Base-by-base conservation (phyloP, 768 basidiomycete genomes). In the Boletus subparvulus region DNA sequence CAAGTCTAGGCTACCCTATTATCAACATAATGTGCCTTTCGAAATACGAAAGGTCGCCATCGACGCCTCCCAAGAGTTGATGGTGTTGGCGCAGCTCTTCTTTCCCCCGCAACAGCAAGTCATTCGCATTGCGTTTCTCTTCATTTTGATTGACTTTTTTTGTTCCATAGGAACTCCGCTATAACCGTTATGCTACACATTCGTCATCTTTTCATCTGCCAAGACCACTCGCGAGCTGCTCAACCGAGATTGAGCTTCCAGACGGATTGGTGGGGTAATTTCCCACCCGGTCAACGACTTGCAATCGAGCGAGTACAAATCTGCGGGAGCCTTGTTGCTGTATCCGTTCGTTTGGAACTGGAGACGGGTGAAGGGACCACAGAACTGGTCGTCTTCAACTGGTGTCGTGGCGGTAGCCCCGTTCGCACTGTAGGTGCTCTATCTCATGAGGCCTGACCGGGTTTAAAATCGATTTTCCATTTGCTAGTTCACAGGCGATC, bases 161-260 rank as follows among this genome's bases (percentile, higher is more conserved):
- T 45, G 30, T 40, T 50, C 28, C 37, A n/a, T 60, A 72, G 70
- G 44, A 66, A 64, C 50, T 61, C 61, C 4, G 63, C 68, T 16
- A 69, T 69, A 50, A 55, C 51, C 16, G 60, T 65, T 58, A 54
- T 60, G 17, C 43, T 86, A 60, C 81, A 82, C 59, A 75, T 86
- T 55, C 79, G 82, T 56, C 75, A 84, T 64, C 67, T 85, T 49
- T 80, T 79, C 74, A 74, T 74, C n/a, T 83, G 82, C 55, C 79
- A 76, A 53, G 81, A 82, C 62, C 84, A 86, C 62, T 73, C 78
- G 32, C 72, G 69, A 48, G 78, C 82, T 30, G 42, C 60, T 39
- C 66, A 72, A 36, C 60, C 69, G 17, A 59, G 63, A 26, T 52
- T 72, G 33, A 63, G 56, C 32, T 70, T 69, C 42, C 70, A 61